Base-by-base conservation (phyloP, 805 yeast genomes). In the Ogataea methylovora region DNA sequence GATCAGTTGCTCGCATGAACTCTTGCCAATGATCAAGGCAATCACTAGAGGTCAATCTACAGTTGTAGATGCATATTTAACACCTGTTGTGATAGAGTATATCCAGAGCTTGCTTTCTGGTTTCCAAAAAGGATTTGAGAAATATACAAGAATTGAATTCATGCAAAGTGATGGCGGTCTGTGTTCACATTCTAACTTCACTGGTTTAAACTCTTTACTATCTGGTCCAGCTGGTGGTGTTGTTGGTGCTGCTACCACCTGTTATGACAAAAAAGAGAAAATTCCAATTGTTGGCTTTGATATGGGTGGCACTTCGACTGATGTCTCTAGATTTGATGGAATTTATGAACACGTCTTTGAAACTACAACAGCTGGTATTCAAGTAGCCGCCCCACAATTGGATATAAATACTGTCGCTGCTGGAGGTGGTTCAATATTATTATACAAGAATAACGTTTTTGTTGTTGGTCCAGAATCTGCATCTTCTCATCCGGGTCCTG, bases 401-500 rank as follows among this genome's bases (percentile, higher is more conserved):
- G 56, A 52, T 32, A 52, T 52, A 33, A 47, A 46, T 37, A 53
- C 58, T 10, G 58, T 53, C 21, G 58, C 58, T 24, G 58, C 58
- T 20, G 58, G 58, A 24, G 58, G 52, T 37, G 38, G 51, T 21
- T 37, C 42, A 4, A 71, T 75, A 30, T 51, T 81, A 30, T 63
- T 64, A 34, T 80, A 79, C 73, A 67, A 70, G 43, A 78, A 78
- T 48, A 85, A 85, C 3, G 56, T 80, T 19, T 82, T 82, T 48
- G 71, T 67, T 5, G 94, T 84, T 6, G 94, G 94, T 2, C 94
- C 94, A 0, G 87, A 80, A 43, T 76, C 85, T 36, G 92, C 92
- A 5, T 69, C 84, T 8, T 81, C 92, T 1, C 86, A 84, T 47
- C 94, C 94, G 4, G 94, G 94, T 4, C 92, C 94, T 2, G 84